phyloP scores from a whole-genome alignment of 306 rosid genomes.

The Malus domestica region ASM211411v1 NC_041799.1:12600001-12600500 shows the following conservation, averaged over 20 bases:
- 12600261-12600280: not conserved
- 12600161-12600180: not conserved
- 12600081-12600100: not conserved
- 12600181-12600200: not conserved
- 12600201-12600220: not conserved
- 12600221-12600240: slow-evolving; percentile 3
- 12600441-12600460: slow-evolving; percentile 33
- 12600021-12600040: slow-evolving; percentile 59
- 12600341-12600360: slow-evolving; percentile 6
- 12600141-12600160: not conserved
- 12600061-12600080: slow-evolving; percentile 11
- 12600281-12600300: not conserved
- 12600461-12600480: slow-evolving; percentile 27
- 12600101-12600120: not conserved
- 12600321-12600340: slow-evolving; percentile 13
- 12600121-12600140: not conserved
- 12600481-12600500: slow-evolving; percentile 26
- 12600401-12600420: slow-evolving; percentile 37
- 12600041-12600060: slow-evolving; percentile 39
- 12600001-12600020: slow-evolving; percentile 36
- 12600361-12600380: not conserved
- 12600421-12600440: slow-evolving; percentile 62
- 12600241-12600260: not conserved
- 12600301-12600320: not conserved
- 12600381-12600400: not conserved